Conservation (phyloP, 306 rosid genomes). For the Medicago ruthenica region DNA sequence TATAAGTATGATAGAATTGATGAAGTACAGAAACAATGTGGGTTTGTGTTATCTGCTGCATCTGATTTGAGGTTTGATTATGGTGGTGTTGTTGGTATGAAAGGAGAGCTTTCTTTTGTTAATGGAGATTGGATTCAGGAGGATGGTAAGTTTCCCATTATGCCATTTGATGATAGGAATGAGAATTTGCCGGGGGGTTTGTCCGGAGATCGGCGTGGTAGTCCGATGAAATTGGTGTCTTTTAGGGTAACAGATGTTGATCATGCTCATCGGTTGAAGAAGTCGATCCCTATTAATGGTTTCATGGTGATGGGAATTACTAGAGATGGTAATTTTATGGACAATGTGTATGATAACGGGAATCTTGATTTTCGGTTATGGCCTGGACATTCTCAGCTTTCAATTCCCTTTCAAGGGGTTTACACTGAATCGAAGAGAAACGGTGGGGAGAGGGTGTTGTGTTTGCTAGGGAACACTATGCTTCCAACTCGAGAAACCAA, state of each 20-base stretch:
- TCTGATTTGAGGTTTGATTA: conserved; percentile 65
- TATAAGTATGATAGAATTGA: conserved; percentile 68
- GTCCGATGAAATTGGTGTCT: conserved; percentile 62
- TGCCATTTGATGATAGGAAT: conserved; percentile 66
- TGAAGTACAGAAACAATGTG: conserved; percentile 78
- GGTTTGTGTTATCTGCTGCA: conserved; percentile 66
- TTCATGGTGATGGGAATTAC: conserved; percentile 68
- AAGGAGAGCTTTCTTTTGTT: conserved; percentile 64
- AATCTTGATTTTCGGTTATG: conserved; percentile 62
- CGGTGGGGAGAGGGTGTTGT: conserved; percentile 85
- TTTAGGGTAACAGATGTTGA: conserved; percentile 79
- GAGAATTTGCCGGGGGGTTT: conserved; percentile 10
- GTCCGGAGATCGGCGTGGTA: conserved; percentile 24
- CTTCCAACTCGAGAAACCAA: conserved; percentile 76
- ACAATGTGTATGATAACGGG: conserved; percentile 45
- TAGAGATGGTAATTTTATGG: conserved; percentile 49
- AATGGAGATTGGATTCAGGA: conserved; percentile 90
- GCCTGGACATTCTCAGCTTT: conserved; percentile 69
- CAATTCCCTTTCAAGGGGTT: conserved; percentile 75
- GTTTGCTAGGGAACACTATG: conserved; percentile 82
- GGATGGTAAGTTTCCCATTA: conserved; percentile 63
- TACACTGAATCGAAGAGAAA: conserved; percentile 80
- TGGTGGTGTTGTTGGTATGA: conserved; percentile 50
- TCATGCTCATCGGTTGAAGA: conserved; percentile 63
- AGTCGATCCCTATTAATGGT: conserved; percentile 62